These are phyloP conservation scores for Penicillium sp. DNA, from an alignment of 2,329 filamentous ascomycete species.

Conservation along the genomic window DNA sequence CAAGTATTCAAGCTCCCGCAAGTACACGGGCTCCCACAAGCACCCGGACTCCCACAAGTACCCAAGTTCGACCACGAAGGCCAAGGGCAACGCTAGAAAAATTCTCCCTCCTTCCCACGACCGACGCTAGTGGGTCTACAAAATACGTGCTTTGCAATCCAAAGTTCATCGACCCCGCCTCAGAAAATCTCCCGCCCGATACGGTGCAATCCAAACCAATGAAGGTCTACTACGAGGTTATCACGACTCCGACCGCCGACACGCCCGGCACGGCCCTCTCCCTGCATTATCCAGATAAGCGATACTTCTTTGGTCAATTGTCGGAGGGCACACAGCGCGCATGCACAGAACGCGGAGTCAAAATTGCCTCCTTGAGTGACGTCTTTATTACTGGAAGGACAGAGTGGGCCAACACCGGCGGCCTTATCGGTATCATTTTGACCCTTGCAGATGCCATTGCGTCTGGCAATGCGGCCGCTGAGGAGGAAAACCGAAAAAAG, in stretches of 20 bases:
- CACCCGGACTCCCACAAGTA: neutral
- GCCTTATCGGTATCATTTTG: conserved; percentile 79
- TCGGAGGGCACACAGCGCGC: conserved; percentile 83
- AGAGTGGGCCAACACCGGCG: conserved; percentile 74
- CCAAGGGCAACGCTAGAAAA: neutral
- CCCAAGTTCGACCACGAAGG: neutral
- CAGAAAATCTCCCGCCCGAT: conserved; percentile 6
- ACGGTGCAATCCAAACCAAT: conserved; percentile 49
- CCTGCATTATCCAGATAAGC: conserved; percentile 75
- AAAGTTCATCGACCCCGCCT: conserved; percentile 8
- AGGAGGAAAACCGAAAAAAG: conserved; percentile 48
- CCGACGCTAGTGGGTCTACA: neutral
- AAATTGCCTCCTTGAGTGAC: conserved; percentile 66
- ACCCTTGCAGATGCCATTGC: conserved; percentile 71
- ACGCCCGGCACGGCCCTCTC: conserved; percentile 76
- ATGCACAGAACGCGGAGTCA: conserved; percentile 65
- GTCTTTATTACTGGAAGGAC: conserved; percentile 80
- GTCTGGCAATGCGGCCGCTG: conserved; percentile 40
- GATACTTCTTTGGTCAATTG: conserved; percentile 82
- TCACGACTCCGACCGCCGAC: conserved; percentile 82
- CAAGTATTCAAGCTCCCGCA: neutral
- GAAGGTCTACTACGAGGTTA: conserved; percentile 71
- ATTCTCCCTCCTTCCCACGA: conserved; percentile 9
- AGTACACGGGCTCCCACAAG: neutral
- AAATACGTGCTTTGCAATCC: conserved; percentile 29